Conservation (phyloP, 306 rosid species). For the Citrullus amarus region DNA sequence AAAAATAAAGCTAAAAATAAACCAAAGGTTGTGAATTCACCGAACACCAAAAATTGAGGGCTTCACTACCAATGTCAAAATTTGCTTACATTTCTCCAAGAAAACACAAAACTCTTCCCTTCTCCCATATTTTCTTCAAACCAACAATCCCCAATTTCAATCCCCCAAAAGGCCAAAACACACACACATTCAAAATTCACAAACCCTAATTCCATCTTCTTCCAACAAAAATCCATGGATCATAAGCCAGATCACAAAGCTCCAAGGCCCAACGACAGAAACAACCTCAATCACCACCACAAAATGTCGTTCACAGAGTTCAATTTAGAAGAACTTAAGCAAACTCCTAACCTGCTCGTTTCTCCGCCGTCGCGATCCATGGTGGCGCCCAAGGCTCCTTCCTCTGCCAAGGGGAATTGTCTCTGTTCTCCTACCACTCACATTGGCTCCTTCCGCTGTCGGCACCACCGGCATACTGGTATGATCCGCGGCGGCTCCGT, state of each 20-base stretch:
- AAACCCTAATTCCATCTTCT: not conserved
- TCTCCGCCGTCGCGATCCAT: not conserved
- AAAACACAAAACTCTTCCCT: not conserved
- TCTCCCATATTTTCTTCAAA: not conserved
- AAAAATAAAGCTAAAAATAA: not conserved
- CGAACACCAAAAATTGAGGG: not conserved
- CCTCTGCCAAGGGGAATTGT: not conserved
- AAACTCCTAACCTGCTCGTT: not conserved
- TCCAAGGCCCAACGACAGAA: not conserved
- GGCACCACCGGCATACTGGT: not conserved
- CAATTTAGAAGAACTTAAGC: not conserved
- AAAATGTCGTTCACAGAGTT: not conserved
- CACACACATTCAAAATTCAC: not conserved
- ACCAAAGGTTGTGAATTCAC: not conserved
- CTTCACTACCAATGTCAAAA: not conserved
- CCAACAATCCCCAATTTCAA: too few species aligned
- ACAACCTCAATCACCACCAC: not conserved
- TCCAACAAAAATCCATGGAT: not conserved
- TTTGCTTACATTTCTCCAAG: not conserved
- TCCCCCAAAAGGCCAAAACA: too few species aligned
- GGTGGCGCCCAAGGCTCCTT: not conserved
- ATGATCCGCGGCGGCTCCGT: not conserved
- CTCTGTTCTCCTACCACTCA: slow-evolving; percentile 7
- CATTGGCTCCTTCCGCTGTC: slow-evolving; percentile 3
- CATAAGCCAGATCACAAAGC: not conserved